Conservation (phyloP, 2,329 filamentous ascomycete species). For the Neurospora sp. region DNA sequence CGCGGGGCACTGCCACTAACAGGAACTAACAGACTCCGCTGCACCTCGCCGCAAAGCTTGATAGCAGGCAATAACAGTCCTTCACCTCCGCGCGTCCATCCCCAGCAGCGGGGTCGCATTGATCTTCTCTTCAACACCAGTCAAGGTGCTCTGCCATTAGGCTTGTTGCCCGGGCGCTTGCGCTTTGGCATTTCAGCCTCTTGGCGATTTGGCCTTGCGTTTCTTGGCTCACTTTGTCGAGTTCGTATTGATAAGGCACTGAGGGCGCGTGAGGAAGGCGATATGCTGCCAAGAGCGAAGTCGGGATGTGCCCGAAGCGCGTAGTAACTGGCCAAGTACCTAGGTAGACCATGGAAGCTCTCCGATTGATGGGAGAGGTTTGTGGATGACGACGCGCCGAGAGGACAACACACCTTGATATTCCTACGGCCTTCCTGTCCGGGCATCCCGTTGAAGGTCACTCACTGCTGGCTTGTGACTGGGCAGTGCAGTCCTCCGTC, state of each 20-base stretch:
- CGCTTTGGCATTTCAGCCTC: not conserved
- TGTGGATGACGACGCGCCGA: not conserved
- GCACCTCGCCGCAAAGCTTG: not conserved
- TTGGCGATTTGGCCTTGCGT: not conserved
- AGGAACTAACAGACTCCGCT: not conserved
- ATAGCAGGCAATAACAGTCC: not conserved
- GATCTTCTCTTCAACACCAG: not conserved
- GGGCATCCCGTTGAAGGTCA: not conserved
- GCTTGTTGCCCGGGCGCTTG: too few relatives aligned
- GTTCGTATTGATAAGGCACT: not conserved
- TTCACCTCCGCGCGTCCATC: not conserved
- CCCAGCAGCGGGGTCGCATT: not conserved
- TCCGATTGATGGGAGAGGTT: not conserved
- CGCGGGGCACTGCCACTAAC: not conserved
- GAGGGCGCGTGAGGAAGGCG: not conserved
- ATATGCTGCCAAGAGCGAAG: not conserved
- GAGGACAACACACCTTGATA: not conserved
- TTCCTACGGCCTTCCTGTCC: not conserved
- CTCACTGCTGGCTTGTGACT: not conserved
- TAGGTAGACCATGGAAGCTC: not conserved
- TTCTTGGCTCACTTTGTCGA: not conserved
- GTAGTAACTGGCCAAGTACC: not conserved
- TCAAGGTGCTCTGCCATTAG: not conserved
- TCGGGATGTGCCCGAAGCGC: not conserved
- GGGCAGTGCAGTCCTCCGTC: too few relatives aligned